Evolutionary conservation across 2,329 filamentous ascomycete species (phyloP).

Genomic region (Xylariales sp.): DNA sequence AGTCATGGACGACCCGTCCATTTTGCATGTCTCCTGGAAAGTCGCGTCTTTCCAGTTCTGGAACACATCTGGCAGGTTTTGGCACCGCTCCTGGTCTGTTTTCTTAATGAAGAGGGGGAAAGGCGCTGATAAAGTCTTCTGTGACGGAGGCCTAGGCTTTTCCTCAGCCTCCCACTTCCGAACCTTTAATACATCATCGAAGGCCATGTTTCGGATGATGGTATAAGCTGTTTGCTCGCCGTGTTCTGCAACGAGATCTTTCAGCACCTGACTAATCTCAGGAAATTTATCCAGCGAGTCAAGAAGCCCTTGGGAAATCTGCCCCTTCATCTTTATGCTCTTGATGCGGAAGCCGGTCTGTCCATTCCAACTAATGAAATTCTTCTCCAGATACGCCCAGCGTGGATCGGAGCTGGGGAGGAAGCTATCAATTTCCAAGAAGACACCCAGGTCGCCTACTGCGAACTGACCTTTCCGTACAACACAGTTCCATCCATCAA

Average conservation of each 20-base stretch:
- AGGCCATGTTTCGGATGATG: constrained; percentile 12
- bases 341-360: constrained; percentile 16
- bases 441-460: constrained; percentile 17
- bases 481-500: constrained; percentile 21
- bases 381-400: constrained; percentile 12
- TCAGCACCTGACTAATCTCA: constrained; percentile 12
- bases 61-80: constrained; percentile 17
- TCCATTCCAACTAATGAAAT: constrained; percentile 11
- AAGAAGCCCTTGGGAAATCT: constrained; percentile 21
- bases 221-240: constrained; percentile 11
- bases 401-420: constrained; percentile 15
- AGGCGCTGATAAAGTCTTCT: constrained; percentile 7
- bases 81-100: constrained; percentile 18
- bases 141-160: not conserved
- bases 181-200: constrained; percentile 19
- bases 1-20: constrained; percentile 34
- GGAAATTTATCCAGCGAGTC: constrained; percentile 14
- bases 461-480: constrained; percentile 8
- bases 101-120: constrained; percentile 18
- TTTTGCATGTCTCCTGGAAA: constrained; percentile 33
- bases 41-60: constrained; percentile 12
- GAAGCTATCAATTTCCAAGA: constrained; percentile 25
- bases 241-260: constrained; percentile 12
- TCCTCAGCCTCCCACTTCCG: constrained; percentile 19
- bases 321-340: constrained; percentile 9